phyloP scores from a whole-genome alignment of 2,329 filamentous ascomycete genomes.

The Cadophora sp. region DNA sequence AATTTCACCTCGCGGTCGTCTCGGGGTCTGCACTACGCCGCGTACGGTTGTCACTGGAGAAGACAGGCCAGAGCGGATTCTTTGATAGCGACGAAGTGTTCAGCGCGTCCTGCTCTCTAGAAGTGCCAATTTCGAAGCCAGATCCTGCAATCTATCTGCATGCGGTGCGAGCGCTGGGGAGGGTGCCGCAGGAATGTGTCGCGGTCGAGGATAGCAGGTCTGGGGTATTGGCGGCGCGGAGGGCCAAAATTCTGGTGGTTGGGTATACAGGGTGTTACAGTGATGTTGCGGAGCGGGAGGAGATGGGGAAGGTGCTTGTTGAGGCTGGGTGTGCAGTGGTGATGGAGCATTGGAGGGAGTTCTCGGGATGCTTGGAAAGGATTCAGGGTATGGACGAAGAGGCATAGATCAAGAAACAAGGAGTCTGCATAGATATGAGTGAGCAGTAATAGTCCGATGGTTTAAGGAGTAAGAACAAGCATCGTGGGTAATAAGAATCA shows the following conservation, averaged over 20 bases:
- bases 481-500: too few species aligned
- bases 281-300: background rate
- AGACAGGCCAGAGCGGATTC: background rate
- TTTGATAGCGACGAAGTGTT: background rate
- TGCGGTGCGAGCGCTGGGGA: slow-evolving; percentile 76
- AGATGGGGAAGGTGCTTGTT: background rate
- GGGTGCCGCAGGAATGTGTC: slow-evolving; percentile 73
- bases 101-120: slow-evolving; percentile 70
- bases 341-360: background rate
- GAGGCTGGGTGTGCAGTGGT: background rate
- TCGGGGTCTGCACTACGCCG: background rate
- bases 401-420: too few species aligned
- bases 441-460: too few species aligned
- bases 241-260: background rate
- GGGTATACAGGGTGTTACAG: background rate
- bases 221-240: slow-evolving; percentile 67
- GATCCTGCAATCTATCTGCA: slow-evolving; percentile 87
- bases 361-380: background rate
- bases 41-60: background rate
- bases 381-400: background rate
- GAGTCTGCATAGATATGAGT: too few species aligned
- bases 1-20: background rate
- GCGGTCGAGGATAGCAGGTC: slow-evolving; percentile 90
- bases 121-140: slow-evolving; percentile 83
- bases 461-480: too few species aligned